Base-by-base conservation (phyloP, 768 basidiomycete genomes). In the Lactarius sanguifluus region DNA sequence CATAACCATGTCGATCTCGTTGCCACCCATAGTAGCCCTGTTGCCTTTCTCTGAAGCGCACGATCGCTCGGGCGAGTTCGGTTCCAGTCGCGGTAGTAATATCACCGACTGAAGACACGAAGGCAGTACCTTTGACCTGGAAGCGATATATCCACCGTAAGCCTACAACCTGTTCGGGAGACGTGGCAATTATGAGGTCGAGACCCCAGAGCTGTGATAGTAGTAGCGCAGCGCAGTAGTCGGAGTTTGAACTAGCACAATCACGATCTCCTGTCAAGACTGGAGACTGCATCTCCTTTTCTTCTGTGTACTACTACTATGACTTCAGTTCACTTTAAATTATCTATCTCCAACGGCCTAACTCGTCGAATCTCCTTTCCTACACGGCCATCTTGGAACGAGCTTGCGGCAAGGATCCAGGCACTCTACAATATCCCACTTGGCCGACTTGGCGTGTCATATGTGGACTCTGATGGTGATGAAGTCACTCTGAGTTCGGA, bases 401-500 rank as follows among this genome's bases (percentile, higher is more conserved):
- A 76, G 20, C 83, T 92, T 57, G 83, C 87, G 15, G 70, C 78
- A 43, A 87, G 81, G 71, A 83, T 91, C 64, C 79, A 82, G 56
- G 30, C 76, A 79, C 64, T 92, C 74, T 85, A 79, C 75, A 73
- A 73, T 55, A 86, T 93, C 47, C 83, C 88, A 3, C 62, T 76
- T 62, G 82, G 83, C 64, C 81, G 81, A 60, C 77, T 92, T 60
- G 89, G 81, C 2, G 86, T 90, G 40, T 86, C 87, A 38, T 93
- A 94, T 75, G 66, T 87, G 58, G 92, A 94, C 75, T 73, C 74
- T 38, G 91, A 93, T 72, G 82, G 84, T 45, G 92, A 93, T 72
- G 85, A 88, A 66, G 85, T 94, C 68, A 92, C 91, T 13, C 79
- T 92, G 64, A 90, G 85, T 75, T 85, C 91, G 4, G 81, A 91